Evolutionary conservation across 1,284 basidiomycete species (phyloP).

Genomic region (Agroathelia rolfsii): DNA sequence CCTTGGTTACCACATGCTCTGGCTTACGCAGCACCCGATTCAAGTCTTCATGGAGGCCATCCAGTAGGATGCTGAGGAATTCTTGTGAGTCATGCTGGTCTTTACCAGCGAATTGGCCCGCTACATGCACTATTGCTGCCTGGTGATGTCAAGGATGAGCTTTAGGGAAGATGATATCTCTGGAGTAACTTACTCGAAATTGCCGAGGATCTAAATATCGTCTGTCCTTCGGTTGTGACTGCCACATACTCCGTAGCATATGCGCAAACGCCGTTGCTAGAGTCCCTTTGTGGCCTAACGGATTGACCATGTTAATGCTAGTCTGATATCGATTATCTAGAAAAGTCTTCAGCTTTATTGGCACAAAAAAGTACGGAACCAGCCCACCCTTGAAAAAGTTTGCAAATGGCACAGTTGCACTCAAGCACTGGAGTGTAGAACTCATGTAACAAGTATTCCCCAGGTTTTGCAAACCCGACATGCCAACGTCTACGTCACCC

Average conservation of each 20-base stretch:
- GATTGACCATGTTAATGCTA: slow-evolving; percentile 84
- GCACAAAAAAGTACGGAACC: slow-evolving; percentile 3
- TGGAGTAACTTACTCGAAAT: slow-evolving; percentile 69
- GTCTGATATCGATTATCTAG: slow-evolving; percentile 80
- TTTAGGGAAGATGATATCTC: slow-evolving; percentile 2
- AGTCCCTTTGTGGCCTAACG: slow-evolving; percentile 81
- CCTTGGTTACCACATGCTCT: slow-evolving; percentile 61
- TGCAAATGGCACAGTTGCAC: slow-evolving; percentile 84
- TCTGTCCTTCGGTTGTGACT: slow-evolving; percentile 75
- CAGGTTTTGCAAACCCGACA: slow-evolving; percentile 88
- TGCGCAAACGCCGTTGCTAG: slow-evolving; percentile 79
- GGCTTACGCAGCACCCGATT: slow-evolving; percentile 83
- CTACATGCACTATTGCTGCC: slow-evolving; percentile 82
- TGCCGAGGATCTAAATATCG: slow-evolving; percentile 77
- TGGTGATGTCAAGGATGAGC: slow-evolving; percentile 19
- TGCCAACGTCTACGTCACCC: slow-evolving; percentile 69
- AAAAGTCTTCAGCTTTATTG: slow-evolving; percentile 5
- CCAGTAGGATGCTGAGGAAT: slow-evolving; percentile 89
- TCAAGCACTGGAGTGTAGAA: slow-evolving; percentile 92
- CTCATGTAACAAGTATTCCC: slow-evolving; percentile 99
- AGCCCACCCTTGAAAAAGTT: slow-evolving; percentile 75
- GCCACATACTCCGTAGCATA: slow-evolving; percentile 83
- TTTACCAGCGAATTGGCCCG: slow-evolving; percentile 82
- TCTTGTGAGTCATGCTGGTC: slow-evolving; percentile 99
- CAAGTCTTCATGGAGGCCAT: slow-evolving; percentile 94